Conservation (phyloP, 2,329 filamentous ascomycete genomes). For the Escovopsis sp. region DNA sequence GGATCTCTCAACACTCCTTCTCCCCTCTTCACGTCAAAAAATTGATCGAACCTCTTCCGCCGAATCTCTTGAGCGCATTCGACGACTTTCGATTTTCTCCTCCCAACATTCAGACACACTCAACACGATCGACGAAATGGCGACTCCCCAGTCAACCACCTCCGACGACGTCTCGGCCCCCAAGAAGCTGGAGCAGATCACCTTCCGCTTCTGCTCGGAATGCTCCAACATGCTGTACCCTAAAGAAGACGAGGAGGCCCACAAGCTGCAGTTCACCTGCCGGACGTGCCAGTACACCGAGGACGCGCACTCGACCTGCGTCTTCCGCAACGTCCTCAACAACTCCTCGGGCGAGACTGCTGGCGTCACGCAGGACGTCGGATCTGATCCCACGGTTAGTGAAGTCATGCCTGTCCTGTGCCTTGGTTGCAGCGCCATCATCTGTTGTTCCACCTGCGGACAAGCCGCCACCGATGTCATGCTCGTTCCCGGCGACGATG, state of each 20-base stretch:
- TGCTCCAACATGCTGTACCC: slow-evolving; percentile 98
- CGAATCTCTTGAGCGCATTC: not conserved
- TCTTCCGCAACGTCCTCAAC: slow-evolving; percentile 89
- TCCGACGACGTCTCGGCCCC: slow-evolving; percentile 27
- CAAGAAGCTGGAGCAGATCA: slow-evolving; percentile 61
- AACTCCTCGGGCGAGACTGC: slow-evolving; percentile 88
- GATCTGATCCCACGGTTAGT: slow-evolving; percentile 97
- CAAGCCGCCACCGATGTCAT: slow-evolving; percentile 12
- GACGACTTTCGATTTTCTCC: no score
- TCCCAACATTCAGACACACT: not conserved
- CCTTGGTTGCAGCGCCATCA: slow-evolving; percentile 29
- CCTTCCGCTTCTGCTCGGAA: slow-evolving; percentile 95
- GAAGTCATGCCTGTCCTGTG: slow-evolving; percentile 28
- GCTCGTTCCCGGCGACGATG: slow-evolving; percentile 7
- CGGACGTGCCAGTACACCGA: slow-evolving; percentile 89
- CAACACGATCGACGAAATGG: slow-evolving; percentile 26
- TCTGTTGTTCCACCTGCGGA: slow-evolving; percentile 27
- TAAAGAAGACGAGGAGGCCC: slow-evolving; percentile 75
- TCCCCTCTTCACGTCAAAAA: not conserved
- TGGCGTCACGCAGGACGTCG: slow-evolving; percentile 93
- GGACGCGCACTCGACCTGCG: slow-evolving; percentile 71
- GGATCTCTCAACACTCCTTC: not conserved
- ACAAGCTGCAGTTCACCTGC: slow-evolving; percentile 86
- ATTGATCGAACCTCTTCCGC: not conserved
- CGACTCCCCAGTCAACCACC: slow-evolving; percentile 38